Evolutionary conservation across 495 filamentous ascomycete species (phyloP).

Genomic region (Aspergillus sclerotiicarbonarius): DNA sequence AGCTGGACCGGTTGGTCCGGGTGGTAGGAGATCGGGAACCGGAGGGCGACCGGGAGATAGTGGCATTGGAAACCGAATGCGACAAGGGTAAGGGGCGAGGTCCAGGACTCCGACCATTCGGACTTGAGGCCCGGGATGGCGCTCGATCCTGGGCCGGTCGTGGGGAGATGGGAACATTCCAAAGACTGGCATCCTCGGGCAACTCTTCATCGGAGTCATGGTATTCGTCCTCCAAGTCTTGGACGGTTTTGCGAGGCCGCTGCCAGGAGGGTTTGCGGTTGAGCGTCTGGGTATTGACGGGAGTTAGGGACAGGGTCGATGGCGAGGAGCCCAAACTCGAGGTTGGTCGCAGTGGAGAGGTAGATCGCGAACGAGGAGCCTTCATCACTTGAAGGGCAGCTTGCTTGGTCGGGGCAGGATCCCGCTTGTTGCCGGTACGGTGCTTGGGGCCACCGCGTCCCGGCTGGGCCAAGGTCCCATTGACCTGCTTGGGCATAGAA

Average conservation of each 20-base stretch:
- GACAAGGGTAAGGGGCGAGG: constrained; percentile 42
- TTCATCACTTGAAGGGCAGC: constrained; percentile 23
- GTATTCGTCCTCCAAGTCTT: constrained; percentile 83
- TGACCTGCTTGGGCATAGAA: constrained; percentile 28
- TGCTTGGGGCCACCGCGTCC: constrained; percentile 23
- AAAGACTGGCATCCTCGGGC: constrained; percentile 84
- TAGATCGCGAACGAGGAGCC: constrained; percentile 41
- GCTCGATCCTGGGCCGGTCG: constrained; percentile 66
- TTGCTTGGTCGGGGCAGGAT: constrained; percentile 21
- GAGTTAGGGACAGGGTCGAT: constrained; percentile 37
- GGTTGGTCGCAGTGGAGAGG: constrained; percentile 35
- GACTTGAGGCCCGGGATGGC: constrained; percentile 50
- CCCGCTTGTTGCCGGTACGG: constrained; percentile 25
- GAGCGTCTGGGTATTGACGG: constrained; percentile 30
- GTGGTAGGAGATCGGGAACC: constrained; percentile 31
- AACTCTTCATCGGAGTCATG: constrained; percentile 89
- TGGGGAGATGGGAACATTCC: constrained; percentile 95
- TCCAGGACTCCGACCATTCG: constrained; percentile 49
- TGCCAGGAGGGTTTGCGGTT: constrained; percentile 62
- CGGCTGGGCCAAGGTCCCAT: constrained; percentile 25
- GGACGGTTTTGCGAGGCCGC: constrained; percentile 68
- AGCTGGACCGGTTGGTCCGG: constrained; percentile 38
- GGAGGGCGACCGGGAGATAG: constrained; percentile 12
- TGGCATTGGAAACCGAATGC: constrained; percentile 35
- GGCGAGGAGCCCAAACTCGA: constrained; percentile 31